Conservation (phyloP, 768 basidiomycete genomes). For the Lactarius tabidus region DNA sequence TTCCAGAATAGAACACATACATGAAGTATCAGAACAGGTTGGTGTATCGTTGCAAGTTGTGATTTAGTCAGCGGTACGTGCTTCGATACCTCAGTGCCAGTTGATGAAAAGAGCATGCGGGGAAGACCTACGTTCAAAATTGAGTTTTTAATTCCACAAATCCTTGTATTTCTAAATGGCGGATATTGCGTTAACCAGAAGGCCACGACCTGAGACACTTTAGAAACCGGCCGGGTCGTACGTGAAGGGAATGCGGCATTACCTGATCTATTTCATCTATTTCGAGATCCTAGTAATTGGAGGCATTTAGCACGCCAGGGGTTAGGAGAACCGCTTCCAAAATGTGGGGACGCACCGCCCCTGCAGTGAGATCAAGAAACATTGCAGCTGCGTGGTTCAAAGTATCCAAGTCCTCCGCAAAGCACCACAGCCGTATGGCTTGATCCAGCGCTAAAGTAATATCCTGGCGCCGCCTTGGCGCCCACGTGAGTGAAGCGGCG, state of each 20-base stretch:
- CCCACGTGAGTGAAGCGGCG: background rate
- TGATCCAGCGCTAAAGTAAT: conserved; percentile 61
- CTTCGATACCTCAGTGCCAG: conserved; percentile 34
- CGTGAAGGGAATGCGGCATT: background rate
- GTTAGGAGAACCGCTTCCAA: background rate
- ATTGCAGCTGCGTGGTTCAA: conserved; percentile 66
- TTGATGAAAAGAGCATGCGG: background rate
- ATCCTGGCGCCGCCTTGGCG: conserved; percentile 47
- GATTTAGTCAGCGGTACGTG: conserved; percentile 49
- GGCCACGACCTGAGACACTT: conserved; percentile 48
- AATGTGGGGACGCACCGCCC: conserved; percentile 42
- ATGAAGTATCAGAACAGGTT: conserved; percentile 18
- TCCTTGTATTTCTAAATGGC: conserved; percentile 48
- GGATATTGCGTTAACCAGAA: conserved; percentile 59
- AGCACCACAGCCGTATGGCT: conserved; percentile 57
- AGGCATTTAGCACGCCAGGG: background rate
- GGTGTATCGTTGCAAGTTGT: conserved; percentile 32
- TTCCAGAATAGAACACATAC: background rate
- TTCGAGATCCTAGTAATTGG: background rate
- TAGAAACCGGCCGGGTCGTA: background rate
- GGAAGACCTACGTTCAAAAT: conserved; percentile 52
- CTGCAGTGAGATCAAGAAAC: conserved; percentile 50
- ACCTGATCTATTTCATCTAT: background rate
- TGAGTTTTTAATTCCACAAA: conserved; percentile 51
- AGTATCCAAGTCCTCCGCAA: conserved; percentile 59